Percentiles rank a stretch among this genome's conserved stretches.
Conservation (phyloP, 1,139 yeast genomes). For the Candida gigantensis region DNA sequence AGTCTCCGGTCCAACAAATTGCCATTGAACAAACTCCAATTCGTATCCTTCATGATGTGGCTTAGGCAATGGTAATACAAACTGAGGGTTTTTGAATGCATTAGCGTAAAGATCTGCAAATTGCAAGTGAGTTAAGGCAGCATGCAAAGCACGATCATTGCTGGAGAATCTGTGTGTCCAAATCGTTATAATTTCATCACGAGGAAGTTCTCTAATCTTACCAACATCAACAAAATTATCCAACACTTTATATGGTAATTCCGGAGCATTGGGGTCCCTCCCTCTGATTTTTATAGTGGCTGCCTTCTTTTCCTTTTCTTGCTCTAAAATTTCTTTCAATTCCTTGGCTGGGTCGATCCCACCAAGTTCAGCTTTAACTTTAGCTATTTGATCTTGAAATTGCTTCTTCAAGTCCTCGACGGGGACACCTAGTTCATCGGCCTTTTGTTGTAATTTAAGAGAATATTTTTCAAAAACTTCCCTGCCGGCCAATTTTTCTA, state of each 20-base stretch:
- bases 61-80: slow-evolving; percentile 70
- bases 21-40: slow-evolving; percentile 93
- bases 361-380: slow-evolving; percentile 55
- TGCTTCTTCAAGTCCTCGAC: slow-evolving; percentile 65
- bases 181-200: slow-evolving; percentile 70
- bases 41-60: slow-evolving; percentile 58
- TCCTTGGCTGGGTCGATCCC: slow-evolving; percentile 71
- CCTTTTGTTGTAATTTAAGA: slow-evolving; percentile 37
- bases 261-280: slow-evolving; percentile 45
- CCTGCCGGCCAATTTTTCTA: slow-evolving; percentile 5
- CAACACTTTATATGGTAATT: slow-evolving; percentile 67
- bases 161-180: slow-evolving; percentile 87
- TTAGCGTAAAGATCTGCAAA: slow-evolving; percentile 62
- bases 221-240: slow-evolving; percentile 69
- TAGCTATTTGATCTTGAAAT: slow-evolving; percentile 61
- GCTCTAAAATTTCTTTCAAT: slow-evolving; percentile 57
- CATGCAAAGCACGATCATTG: slow-evolving; percentile 63
- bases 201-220: slow-evolving; percentile 57
- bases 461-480: slow-evolving; percentile 26
- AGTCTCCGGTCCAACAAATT: slow-evolving; percentile 81
- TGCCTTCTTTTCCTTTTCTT: slow-evolving; percentile 49
- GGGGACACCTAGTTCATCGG: slow-evolving; percentile 39
- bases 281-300: slow-evolving; percentile 65
- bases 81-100: slow-evolving; percentile 76
- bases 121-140: slow-evolving; percentile 56